phyloP scores from a whole-genome alignment of 495 filamentous ascomycete genomes.

The Penicillium canescens region DNA sequence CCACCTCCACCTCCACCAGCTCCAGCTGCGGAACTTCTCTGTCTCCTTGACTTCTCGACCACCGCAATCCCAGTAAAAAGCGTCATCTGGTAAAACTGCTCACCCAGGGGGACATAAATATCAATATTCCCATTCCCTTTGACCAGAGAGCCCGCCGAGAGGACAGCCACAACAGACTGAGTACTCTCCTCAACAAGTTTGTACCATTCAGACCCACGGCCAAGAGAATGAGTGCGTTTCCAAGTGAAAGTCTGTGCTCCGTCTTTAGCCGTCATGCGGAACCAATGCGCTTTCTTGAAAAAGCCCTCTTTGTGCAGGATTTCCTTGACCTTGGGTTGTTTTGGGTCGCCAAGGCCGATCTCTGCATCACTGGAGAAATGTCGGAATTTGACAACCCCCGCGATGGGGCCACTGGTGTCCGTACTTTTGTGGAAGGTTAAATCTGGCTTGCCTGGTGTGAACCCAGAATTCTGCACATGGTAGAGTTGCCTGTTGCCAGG shows the following conservation, averaged over 20 bases:
- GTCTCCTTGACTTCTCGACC: conserved; percentile 16
- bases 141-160: conserved; percentile 20
- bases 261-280: conserved; percentile 20
- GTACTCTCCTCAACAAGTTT: conserved; percentile 35
- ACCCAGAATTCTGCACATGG: conserved; percentile 29
- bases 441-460: conserved; percentile 32
- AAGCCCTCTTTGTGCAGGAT: conserved; percentile 24
- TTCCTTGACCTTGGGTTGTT: conserved; percentile 22
- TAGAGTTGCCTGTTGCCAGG: conserved; percentile 20
- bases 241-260: conserved; percentile 27
- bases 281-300: conserved; percentile 21
- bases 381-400: conserved; percentile 32
- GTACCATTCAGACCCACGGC: conserved; percentile 18
- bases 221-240: conserved; percentile 34
- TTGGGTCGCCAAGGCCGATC: conserved; percentile 33
- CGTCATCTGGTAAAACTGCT: conserved; percentile 18
- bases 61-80: conserved; percentile 26
- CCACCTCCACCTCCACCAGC: conserved; percentile 6
- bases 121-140: conserved; percentile 15
- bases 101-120: conserved; percentile 18
- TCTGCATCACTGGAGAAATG: conserved; percentile 35
- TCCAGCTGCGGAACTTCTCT: background rate
- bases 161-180: conserved; percentile 28
- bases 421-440: conserved; percentile 33
- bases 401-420: conserved; percentile 25